These are phyloP conservation scores for Cunninghamia lanceolata DNA, from an alignment of 75 land plant species.

Conservation along the genomic window DNA sequence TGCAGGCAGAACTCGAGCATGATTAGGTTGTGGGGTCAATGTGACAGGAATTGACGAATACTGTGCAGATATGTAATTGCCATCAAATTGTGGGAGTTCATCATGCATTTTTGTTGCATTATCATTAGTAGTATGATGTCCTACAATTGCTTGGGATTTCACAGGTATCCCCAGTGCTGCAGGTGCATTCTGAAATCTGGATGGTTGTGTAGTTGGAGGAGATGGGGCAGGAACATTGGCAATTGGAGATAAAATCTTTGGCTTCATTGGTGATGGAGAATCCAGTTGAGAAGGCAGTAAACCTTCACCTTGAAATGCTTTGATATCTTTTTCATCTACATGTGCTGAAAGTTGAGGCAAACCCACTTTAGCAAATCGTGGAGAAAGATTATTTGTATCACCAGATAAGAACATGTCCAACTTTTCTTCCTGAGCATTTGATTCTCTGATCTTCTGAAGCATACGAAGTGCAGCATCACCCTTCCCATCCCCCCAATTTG, in stretches of 20 bases:
- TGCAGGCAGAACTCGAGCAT: neutral
- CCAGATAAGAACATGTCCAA: slow-evolving; percentile 26
- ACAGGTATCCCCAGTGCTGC: slow-evolving; percentile 47
- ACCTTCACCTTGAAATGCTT: slow-evolving; percentile 20
- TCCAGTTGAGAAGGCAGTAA: slow-evolving; percentile 32
- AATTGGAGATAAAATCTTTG: slow-evolving; percentile 26
- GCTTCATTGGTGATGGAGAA: slow-evolving; percentile 25
- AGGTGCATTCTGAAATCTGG: slow-evolving; percentile 56
- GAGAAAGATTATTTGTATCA: slow-evolving; percentile 9
- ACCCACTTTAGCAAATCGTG: neutral
- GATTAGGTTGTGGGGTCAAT: neutral
- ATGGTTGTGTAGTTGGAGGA: slow-evolving; percentile 39
- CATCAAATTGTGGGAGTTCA: slow-evolving; percentile 11
- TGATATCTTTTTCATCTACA: neutral
- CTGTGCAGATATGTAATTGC: neutral
- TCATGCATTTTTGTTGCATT: neutral
- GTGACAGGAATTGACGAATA: neutral
- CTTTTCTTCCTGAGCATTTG: slow-evolving; percentile 29
- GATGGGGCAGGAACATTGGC: slow-evolving; percentile 28
- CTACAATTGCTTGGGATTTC: slow-evolving; percentile 37
- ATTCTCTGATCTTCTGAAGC: slow-evolving; percentile 53
- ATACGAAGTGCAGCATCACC: slow-evolving; percentile 64
- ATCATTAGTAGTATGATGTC: slow-evolving; percentile 29
- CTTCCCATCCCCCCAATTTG: slow-evolving; percentile 69
- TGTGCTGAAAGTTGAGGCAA: neutral